phyloP scores from a whole-genome alignment of 1,139 yeast species.

The Komagataea norvegica region DNA sequence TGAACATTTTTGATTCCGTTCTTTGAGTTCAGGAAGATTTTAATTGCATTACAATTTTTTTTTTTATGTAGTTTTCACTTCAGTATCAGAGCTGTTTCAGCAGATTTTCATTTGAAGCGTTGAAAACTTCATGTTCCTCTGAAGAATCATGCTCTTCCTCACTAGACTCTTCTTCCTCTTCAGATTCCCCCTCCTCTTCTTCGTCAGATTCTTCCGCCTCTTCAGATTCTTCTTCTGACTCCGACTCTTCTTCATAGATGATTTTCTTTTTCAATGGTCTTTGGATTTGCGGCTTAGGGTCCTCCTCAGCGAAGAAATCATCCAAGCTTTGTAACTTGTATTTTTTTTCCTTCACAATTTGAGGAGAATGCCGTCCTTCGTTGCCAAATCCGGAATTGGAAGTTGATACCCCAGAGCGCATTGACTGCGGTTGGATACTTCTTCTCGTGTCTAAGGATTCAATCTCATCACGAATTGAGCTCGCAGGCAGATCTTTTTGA shows the following conservation, averaged over 20 bases:
- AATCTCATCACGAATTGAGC: conserved; percentile 20
- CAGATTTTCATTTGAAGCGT: conserved; percentile 1
- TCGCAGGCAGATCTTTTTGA: conserved; percentile 9
- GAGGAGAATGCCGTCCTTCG: conserved; percentile 6
- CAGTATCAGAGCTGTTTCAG: no score
- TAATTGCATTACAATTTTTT: conserved; percentile 2
- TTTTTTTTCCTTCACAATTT: conserved; percentile 30
- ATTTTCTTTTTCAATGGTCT: conserved; percentile 26
- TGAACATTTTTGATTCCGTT: conserved; percentile 38
- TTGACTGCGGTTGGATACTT: conserved; percentile 14
- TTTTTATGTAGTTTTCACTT: neutral
- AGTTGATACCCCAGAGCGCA: neutral
- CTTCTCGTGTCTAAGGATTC: conserved; percentile 17
- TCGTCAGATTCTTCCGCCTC: conserved; percentile 2
- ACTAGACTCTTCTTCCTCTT: conserved; percentile 6
- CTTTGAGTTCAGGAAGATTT: conserved; percentile 4
- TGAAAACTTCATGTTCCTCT: conserved; percentile 3
- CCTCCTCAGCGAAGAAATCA: conserved; percentile 71
- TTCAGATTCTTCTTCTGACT: conserved; percentile 15
- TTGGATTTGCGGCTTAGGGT: conserved; percentile 19
- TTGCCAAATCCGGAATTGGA: neutral
- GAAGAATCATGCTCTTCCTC: neutral
- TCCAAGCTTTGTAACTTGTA: conserved; percentile 72
- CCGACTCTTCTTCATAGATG: conserved; percentile 28
- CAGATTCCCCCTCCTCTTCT: conserved; percentile 7